Evolutionary conservation across 106 monocot species (phyloP).

Genomic region (Apostasia ramifera): DNA sequence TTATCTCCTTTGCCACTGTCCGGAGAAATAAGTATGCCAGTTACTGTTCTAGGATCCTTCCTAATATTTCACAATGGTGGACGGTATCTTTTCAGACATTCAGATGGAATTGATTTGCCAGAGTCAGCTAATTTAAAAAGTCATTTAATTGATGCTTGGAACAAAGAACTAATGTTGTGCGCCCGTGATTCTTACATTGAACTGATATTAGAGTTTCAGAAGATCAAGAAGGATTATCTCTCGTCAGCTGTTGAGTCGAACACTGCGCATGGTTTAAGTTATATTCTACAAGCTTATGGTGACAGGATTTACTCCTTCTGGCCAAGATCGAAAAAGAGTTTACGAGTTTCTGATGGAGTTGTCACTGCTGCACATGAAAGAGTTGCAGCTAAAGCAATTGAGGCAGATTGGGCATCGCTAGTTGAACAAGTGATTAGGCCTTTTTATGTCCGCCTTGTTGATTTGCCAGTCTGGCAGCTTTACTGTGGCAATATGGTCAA

Average conservation of each 20-base stretch:
- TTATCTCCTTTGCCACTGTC: constrained; percentile 86
- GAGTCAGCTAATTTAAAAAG: constrained; percentile 17
- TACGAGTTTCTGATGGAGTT: constrained; percentile 8
- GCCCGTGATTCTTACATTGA: constrained; percentile 93
- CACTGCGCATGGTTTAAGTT: constrained; percentile 45
- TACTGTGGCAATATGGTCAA: constrained; percentile 80
- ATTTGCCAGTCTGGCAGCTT: constrained; percentile 97
- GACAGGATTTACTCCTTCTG: constrained; percentile 85
- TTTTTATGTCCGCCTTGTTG: constrained; percentile 84
- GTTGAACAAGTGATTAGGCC: constrained; percentile 87
- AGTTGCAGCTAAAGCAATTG: constrained; percentile 24
- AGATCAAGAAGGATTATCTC: constrained; percentile 52
- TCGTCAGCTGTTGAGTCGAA: constrained; percentile 45
- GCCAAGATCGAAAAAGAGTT: constrained; percentile 62
- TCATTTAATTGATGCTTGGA: constrained; percentile 74
- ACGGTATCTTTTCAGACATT: constrained; percentile 69
- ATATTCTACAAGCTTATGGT: constrained; percentile 66
- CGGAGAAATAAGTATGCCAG: constrained; percentile 71
- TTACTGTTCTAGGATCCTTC: constrained; percentile 81
- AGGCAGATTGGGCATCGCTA: constrained; percentile 70
- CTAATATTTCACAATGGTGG: constrained; percentile 84
- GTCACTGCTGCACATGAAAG: constrained; percentile 6
- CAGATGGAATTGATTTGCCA: constrained; percentile 13
- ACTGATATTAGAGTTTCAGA: constrained; percentile 83
- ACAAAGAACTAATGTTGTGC: constrained; percentile 81